A percentile compares a stretch with the other conserved stretches of the same genome.
These are phyloP conservation scores for Lentinula novae-zelandiae DNA, from an alignment of 1,284 basidiomycete genomes.

Conservation along the genomic window DNA sequence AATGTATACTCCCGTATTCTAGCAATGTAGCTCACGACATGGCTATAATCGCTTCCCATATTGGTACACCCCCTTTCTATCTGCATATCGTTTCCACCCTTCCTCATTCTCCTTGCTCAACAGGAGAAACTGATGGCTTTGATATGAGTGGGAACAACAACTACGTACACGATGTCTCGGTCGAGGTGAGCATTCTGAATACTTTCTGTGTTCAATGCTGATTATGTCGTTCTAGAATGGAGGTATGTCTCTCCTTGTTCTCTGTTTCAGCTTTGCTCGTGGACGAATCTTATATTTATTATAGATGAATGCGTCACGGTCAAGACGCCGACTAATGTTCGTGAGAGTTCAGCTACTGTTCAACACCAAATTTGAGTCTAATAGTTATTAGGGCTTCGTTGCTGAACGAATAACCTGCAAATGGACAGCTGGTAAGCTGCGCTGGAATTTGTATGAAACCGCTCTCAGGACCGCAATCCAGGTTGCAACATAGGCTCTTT, in stretches of 20 bases:
- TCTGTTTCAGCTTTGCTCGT: background rate
- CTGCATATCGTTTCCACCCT: background rate
- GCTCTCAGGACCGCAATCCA: background rate
- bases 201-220: background rate
- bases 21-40: slow-evolving; percentile 17
- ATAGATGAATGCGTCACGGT: slow-evolving; percentile 19
- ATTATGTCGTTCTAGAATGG: background rate
- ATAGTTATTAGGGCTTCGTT: slow-evolving; percentile 14
- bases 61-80: background rate
- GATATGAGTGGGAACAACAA: slow-evolving; percentile 14
- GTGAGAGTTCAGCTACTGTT: background rate
- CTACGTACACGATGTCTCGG: slow-evolving; percentile 21
- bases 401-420: slow-evolving; percentile 19
- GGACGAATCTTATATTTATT: background rate
- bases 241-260: background rate
- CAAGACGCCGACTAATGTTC: slow-evolving; percentile 20
- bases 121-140: slow-evolving; percentile 7
- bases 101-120: background rate
- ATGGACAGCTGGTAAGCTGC: slow-evolving; percentile 14
- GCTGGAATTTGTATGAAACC: too few relatives aligned
- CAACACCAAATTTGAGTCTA: background rate
- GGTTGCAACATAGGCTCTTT: slow-evolving; percentile 23
- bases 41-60: slow-evolving; percentile 7
- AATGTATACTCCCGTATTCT: background rate
- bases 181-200: slow-evolving; percentile 15